A percentile compares a stretch with the other conserved stretches of the same genome.
phyloP scores from a whole-genome alignment of 1,139 yeast genomes.

The Williopsis jadinii region DNA sequence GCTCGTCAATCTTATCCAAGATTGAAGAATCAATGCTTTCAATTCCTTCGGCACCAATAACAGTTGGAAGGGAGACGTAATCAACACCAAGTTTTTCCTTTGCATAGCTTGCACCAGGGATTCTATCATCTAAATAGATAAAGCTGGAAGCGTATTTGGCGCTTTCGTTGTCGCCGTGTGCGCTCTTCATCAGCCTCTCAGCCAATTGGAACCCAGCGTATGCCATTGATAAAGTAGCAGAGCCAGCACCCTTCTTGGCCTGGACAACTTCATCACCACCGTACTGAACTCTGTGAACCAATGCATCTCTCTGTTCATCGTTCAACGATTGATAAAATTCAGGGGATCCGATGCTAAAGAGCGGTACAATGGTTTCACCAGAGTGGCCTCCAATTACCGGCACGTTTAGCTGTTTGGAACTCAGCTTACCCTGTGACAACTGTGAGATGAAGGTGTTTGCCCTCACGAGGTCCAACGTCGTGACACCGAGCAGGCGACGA shows the following conservation, averaged over 20 bases:
- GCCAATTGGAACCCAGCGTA: constrained; percentile 87
- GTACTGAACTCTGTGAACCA: constrained; percentile 84
- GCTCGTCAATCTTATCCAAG: constrained; percentile 44
- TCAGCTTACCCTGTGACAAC: constrained; percentile 31
- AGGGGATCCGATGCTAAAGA: constrained; percentile 58
- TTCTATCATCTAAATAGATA: constrained; percentile 35
- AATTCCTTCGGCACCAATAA: constrained; percentile 53
- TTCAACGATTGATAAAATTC: constrained; percentile 43
- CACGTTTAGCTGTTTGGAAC: constrained; percentile 56
- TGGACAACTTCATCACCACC: constrained; percentile 97
- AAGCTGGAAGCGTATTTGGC: constrained; percentile 40
- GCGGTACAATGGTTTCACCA: constrained; percentile 89
- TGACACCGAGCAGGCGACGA: constrained; percentile 81
- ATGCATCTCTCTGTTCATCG: constrained; percentile 53
- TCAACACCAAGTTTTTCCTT: constrained; percentile 29
- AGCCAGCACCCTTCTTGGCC: constrained; percentile 93
- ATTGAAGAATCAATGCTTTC: constrained; percentile 41
- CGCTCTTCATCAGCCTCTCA: constrained; percentile 45
- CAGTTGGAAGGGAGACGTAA: constrained; percentile 57
- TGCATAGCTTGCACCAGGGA: constrained; percentile 32
- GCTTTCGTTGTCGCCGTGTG: constrained; percentile 29
- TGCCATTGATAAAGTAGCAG: constrained; percentile 95
- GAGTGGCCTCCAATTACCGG: constrained; percentile 97
- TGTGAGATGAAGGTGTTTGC: constrained; percentile 76
- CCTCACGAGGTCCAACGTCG: constrained; percentile 85